These are phyloP conservation scores for Coccomyxa sp. DNA, from an alignment of 139 green algal genomes.

Conservation along the genomic window DNA sequence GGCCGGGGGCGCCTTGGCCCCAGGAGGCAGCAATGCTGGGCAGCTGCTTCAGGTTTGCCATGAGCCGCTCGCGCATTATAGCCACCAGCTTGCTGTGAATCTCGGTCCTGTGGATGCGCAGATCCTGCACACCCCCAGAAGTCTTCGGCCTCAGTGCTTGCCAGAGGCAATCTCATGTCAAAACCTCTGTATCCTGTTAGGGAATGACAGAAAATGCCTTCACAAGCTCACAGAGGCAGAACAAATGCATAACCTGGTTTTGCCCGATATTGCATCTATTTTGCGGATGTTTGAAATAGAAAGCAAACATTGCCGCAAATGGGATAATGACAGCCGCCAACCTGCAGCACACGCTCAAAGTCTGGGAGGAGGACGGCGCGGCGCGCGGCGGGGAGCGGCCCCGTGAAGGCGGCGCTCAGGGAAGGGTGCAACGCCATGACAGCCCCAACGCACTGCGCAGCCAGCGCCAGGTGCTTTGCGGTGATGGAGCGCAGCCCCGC, in stretches of 20 bases:
- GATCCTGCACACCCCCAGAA: conserved; percentile 45
- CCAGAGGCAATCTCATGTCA: background rate
- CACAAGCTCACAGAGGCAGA: too few species aligned
- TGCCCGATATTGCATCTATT: too few species aligned
- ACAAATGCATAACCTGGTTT: too few species aligned
- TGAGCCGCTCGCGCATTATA: conserved; percentile 82
- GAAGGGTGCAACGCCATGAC: conserved; percentile 44
- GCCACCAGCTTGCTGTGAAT: conserved; percentile 89
- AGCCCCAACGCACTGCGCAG: conserved; percentile 50
- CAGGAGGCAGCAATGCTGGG: conserved; percentile 43
- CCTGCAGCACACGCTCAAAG: conserved; percentile 71
- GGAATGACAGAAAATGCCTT: too few species aligned
- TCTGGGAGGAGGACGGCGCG: conserved; percentile 66
- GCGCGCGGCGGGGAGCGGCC: conserved; percentile 34
- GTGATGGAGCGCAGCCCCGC: conserved; percentile 88
- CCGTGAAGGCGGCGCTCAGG: conserved; percentile 46
- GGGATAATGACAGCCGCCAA: too few species aligned
- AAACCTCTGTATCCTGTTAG: background rate
- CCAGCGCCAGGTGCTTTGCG: conserved; percentile 85
- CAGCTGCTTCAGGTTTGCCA: conserved; percentile 47
- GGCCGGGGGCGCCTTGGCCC: conserved; percentile 1
- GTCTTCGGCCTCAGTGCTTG: background rate
- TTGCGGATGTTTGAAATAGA: too few species aligned
- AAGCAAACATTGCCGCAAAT: too few species aligned
- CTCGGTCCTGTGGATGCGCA: conserved; percentile 70